Percentiles rank a stretch among this genome's conserved stretches.
phyloP scores from a whole-genome alignment of 140 eudicot species.

The Anethum foeniculum region DNA sequence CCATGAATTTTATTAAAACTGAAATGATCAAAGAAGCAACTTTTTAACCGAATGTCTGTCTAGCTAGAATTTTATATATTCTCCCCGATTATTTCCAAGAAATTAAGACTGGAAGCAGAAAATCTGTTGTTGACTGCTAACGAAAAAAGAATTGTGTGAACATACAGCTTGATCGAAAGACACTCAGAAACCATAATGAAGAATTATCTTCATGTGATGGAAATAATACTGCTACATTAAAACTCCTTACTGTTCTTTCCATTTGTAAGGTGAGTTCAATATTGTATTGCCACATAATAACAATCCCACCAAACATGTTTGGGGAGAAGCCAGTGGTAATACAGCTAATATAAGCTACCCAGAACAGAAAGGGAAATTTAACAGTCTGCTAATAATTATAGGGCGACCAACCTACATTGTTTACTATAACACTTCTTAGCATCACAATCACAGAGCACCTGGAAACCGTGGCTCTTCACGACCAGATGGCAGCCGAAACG shows the following conservation, averaged over 20 bases:
- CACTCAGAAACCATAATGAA: background rate
- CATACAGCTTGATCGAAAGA: background rate
- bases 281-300: background rate
- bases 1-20: too few relatives aligned
- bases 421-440: background rate
- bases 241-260: background rate
- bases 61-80: background rate
- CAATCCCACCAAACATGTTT: background rate
- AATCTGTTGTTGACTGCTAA: background rate
- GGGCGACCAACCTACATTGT: background rate
- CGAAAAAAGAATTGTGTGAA: background rate
- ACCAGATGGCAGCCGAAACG: conserved; percentile 60
- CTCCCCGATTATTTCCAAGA: background rate
- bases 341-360: background rate
- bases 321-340: background rate
- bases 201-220: background rate
- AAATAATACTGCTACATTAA: background rate
- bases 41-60: background rate
- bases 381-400: background rate
- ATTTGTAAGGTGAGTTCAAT: background rate
- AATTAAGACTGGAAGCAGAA: background rate
- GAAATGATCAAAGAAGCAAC: background rate
- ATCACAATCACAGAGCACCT: background rate
- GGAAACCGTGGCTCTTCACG: conserved; percentile 1
- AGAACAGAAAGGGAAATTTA: background rate